phyloP scores from a whole-genome alignment of 1,139 yeast species.

The Saccharomyces hybrid region DNA sequence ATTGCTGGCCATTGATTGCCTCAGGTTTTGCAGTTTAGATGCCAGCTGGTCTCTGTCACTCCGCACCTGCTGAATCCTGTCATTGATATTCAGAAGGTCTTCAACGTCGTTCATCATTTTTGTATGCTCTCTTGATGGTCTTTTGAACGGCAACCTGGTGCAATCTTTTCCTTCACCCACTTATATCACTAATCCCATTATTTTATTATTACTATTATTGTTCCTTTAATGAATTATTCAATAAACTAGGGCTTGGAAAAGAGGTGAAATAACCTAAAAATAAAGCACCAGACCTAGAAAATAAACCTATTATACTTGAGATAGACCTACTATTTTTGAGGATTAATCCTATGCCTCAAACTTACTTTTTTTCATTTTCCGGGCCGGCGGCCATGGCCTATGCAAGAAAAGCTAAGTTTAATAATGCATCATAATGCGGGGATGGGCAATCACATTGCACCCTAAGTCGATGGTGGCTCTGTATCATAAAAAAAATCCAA shows the following conservation, averaged over 20 bases:
- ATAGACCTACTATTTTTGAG: background rate
- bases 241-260: no score
- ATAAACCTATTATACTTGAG: no score
- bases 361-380: background rate
- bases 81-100: conserved; percentile 20
- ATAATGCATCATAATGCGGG: background rate
- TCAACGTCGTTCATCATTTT: conserved; percentile 16
- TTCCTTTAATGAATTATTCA: no score
- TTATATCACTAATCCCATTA: background rate
- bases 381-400: background rate
- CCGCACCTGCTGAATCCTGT: conserved; percentile 3
- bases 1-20: conserved; percentile 13
- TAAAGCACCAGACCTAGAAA: no score
- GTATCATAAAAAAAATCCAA: background rate
- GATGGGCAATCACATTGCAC: background rate
- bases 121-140: background rate
- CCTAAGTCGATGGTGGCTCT: background rate
- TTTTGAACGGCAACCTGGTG: no score
- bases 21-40: conserved; percentile 19
- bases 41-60: conserved; percentile 21
- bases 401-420: background rate
- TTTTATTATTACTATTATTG: no score
- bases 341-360: background rate
- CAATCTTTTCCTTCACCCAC: background rate
- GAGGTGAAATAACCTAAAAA: no score